Conservation (phyloP, 2,329 filamentous ascomycete species). For the Aspergillus fructus region DNA sequence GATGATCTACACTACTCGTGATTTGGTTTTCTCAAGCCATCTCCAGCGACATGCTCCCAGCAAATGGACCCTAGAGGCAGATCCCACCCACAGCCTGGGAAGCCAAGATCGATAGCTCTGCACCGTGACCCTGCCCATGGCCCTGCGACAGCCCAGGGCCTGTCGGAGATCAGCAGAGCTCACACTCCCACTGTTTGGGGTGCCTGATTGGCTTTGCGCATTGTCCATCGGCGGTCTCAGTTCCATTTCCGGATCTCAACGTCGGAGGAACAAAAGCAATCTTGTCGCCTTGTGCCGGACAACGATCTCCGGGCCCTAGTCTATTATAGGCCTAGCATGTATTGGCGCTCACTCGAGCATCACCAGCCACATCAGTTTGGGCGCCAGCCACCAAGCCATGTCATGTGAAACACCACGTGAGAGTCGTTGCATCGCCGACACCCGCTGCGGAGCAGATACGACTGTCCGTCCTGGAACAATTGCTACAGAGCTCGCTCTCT, state of each 20-base stretch:
- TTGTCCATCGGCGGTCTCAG: not conserved
- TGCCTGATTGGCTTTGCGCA: not conserved
- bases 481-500: not conserved
- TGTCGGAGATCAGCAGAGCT: not conserved
- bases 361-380: conserved; percentile 6
- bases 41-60: not conserved
- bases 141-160: not conserved
- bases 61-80: not conserved
- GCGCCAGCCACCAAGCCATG: not conserved
- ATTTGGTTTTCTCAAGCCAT: not conserved
- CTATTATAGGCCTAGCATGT: not conserved
- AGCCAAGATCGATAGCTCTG: conserved; percentile 3
- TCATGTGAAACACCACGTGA: conserved; percentile 13
- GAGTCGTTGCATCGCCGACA: not conserved
- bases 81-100: not conserved
- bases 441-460: not conserved
- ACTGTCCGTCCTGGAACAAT: not conserved
- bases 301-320: not conserved
- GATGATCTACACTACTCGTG: not conserved
- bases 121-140: not conserved
- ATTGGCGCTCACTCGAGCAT: not conserved
- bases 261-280: not conserved
- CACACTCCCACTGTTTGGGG: not conserved
- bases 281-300: not conserved
- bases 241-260: not conserved